Evolutionary conservation across 2,329 filamentous ascomycete species (phyloP).

Genomic region (Aspergillus sp.): DNA sequence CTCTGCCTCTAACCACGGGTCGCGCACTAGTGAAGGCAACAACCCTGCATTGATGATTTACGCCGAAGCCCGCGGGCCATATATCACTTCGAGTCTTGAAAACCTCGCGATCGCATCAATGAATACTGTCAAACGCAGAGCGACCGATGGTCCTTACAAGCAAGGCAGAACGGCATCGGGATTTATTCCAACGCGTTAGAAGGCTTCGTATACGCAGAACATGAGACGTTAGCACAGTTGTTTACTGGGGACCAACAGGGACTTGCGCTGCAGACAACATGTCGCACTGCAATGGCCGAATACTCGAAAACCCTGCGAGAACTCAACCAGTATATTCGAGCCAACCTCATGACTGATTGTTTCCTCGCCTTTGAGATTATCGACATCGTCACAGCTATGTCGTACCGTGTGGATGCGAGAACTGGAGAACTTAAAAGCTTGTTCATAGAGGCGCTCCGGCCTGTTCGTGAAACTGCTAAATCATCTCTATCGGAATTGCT

Average conservation of each 20-base stretch:
- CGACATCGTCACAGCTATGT: slow-evolving; percentile 74
- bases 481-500: slow-evolving; percentile 72
- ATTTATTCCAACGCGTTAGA: slow-evolving; percentile 84
- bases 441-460: slow-evolving; percentile 77
- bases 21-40: slow-evolving; percentile 47
- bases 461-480: slow-evolving; percentile 86
- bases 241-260: slow-evolving; percentile 83
- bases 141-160: slow-evolving; percentile 72
- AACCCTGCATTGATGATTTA: slow-evolving; percentile 74
- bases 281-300: slow-evolving; percentile 67
- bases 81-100: slow-evolving; percentile 70
- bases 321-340: slow-evolving; percentile 80
- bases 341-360: slow-evolving; percentile 80
- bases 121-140: slow-evolving; percentile 68
- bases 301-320: slow-evolving; percentile 80
- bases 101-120: slow-evolving; percentile 83
- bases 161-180: slow-evolving; percentile 81
- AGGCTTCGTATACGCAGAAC: slow-evolving; percentile 77
- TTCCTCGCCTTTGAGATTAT: slow-evolving; percentile 93
- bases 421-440: slow-evolving; percentile 79
- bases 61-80: slow-evolving; percentile 75
- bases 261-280: slow-evolving; percentile 68
- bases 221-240: slow-evolving; percentile 80
- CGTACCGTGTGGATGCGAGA: slow-evolving; percentile 67
- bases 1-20: slow-evolving; percentile 48